Percentiles rank a stretch among this genome's conserved stretches.
These are phyloP conservation scores for Colletotrichum lentis DNA, from an alignment of 2,329 filamentous ascomycete species.

Conservation along the genomic window DNA sequence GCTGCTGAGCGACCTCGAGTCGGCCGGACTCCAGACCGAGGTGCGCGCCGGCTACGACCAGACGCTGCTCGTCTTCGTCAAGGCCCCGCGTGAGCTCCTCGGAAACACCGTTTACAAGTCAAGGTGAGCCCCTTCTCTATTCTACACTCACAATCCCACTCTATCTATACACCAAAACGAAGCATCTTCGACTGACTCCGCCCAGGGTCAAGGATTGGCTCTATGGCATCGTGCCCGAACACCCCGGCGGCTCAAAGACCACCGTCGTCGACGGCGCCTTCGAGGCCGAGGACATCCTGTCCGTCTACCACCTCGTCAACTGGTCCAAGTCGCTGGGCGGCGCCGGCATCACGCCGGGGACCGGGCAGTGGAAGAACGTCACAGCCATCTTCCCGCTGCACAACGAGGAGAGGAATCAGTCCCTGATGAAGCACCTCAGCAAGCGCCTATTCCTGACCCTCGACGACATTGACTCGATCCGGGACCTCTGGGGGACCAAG, in stretches of 20 bases:
- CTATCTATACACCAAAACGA: too few species aligned
- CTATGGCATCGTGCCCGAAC: slow-evolving; percentile 70
- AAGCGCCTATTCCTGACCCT: slow-evolving; percentile 59
- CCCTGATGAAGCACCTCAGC: slow-evolving; percentile 65
- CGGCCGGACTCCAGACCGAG: slow-evolving; percentile 73
- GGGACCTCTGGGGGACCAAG: slow-evolving; percentile 70
- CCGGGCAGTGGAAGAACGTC: slow-evolving; percentile 68
- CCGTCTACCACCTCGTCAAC: slow-evolving; percentile 73
- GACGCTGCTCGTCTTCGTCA: slow-evolving; percentile 72
- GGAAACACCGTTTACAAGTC: slow-evolving; percentile 73
- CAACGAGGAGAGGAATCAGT: slow-evolving; percentile 63
- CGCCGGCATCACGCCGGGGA: slow-evolving; percentile 66
- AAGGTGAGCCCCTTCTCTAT: slow-evolving; percentile 57
- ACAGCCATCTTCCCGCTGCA: slow-evolving; percentile 70
- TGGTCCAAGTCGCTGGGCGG: slow-evolving; percentile 67
- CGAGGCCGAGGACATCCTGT: slow-evolving; percentile 75
- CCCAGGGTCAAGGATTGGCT: slow-evolving; percentile 77
- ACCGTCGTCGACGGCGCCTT: slow-evolving; percentile 58
- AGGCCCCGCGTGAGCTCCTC: slow-evolving; percentile 68
- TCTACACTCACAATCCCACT: background rate
- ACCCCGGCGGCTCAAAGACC: slow-evolving; percentile 65
- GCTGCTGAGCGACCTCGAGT: slow-evolving; percentile 66
- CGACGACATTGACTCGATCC: slow-evolving; percentile 65
- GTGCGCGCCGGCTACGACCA: slow-evolving; percentile 75
- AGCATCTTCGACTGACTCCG: background rate